These are phyloP conservation scores for Sclerotinia trifoliorum DNA, from an alignment of 2,329 filamentous ascomycete genomes.

Conservation along the genomic window DNA sequence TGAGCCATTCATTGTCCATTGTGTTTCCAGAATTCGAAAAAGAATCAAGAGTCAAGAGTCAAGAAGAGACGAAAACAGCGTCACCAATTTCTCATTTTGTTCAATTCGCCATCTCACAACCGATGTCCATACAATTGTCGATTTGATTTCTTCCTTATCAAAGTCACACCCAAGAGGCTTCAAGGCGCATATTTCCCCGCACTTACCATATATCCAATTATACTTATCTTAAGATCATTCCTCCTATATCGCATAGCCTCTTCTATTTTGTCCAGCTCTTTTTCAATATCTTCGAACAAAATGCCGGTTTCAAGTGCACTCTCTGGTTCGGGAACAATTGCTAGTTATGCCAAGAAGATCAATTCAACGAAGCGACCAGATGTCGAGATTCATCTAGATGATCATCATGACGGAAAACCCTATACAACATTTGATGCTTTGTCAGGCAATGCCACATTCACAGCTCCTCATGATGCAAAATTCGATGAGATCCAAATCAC, in stretches of 20 bases:
- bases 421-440: conserved; percentile 39
- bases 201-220: conserved; percentile 12
- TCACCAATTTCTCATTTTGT: neutral
- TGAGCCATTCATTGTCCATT: neutral
- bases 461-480: conserved; percentile 33
- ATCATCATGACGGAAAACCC: conserved; percentile 33
- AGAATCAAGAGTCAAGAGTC: neutral
- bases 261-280: conserved; percentile 16
- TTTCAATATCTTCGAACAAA: conserved; percentile 14
- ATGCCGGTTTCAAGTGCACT: conserved; percentile 32
- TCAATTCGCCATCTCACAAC: neutral
- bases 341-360: conserved; percentile 34
- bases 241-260: conserved; percentile 5
- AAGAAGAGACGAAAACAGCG: conserved; percentile 1
- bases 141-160: conserved; percentile 7
- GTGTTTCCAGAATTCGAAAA: neutral
- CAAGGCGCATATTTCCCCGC: conserved; percentile 19
- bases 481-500: conserved; percentile 40
- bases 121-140: conserved; percentile 25
- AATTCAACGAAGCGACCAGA: conserved; percentile 28
- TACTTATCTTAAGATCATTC: conserved; percentile 1
- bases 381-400: conserved; percentile 36
- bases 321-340: conserved; percentile 33
- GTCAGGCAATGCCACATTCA: conserved; percentile 36
- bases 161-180: conserved; percentile 8